Percentiles rank a stretch among this genome's conserved stretches.
phyloP scores from a whole-genome alignment of 257 asterid species.

The Capsicum pubescens region DNA sequence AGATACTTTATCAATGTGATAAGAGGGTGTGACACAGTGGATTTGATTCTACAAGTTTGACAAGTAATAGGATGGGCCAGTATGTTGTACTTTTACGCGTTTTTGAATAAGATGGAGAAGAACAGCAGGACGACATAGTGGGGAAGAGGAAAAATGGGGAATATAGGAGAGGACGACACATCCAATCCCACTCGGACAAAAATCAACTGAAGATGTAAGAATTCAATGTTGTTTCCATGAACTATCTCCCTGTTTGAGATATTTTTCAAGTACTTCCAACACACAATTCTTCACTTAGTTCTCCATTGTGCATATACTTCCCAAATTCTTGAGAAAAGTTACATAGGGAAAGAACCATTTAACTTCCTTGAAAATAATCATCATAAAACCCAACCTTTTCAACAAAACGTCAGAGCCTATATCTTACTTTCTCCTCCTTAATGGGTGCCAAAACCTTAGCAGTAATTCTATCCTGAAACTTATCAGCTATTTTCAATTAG shows the following conservation, averaged over 20 bases:
- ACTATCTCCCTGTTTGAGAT: not conserved
- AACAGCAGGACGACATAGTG: not conserved
- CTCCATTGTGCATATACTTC: not conserved
- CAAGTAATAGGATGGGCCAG: not conserved
- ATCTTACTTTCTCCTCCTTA: not conserved
- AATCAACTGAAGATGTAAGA: not conserved
- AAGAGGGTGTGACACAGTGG: not conserved
- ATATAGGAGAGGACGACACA: not conserved
- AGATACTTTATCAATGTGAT: not conserved
- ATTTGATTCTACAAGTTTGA: conserved; percentile 2
- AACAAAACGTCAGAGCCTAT: not conserved
- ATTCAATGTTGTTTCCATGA: not conserved
- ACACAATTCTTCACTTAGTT: conserved; percentile 4
- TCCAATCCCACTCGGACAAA: not conserved
- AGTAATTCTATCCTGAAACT: not conserved
- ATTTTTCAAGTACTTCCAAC: conserved; percentile 22
- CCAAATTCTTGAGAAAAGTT: not conserved
- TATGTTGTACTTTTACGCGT: not conserved
- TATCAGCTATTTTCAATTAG: not conserved
- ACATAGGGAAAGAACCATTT: not conserved
- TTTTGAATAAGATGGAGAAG: conserved; percentile 1
- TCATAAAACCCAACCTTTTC: not conserved
- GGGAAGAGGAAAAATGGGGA: not conserved
- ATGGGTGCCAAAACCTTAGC: not conserved
- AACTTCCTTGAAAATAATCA: not conserved